Conservation (phyloP, 2,329 filamentous ascomycete species). For the Sclerotinia minor region DNA sequence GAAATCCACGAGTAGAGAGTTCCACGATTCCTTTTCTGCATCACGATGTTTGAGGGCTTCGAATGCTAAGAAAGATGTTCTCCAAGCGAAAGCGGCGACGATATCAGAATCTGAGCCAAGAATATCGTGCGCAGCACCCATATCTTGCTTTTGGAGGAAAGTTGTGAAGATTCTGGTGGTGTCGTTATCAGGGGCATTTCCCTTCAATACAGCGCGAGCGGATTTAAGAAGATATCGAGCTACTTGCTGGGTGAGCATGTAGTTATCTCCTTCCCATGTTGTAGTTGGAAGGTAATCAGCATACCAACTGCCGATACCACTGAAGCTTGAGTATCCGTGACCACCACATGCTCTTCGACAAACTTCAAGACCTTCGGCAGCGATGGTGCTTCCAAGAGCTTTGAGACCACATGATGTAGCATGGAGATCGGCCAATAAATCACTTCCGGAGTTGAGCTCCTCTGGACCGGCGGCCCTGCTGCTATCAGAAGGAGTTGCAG, state of each 20-base stretch:
- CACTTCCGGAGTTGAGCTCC: slow-evolving; percentile 64
- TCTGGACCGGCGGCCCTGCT: slow-evolving; percentile 65
- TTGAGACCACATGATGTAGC: slow-evolving; percentile 76
- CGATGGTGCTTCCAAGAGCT: slow-evolving; percentile 68
- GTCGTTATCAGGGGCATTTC: slow-evolving; percentile 65
- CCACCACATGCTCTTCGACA: slow-evolving; percentile 76
- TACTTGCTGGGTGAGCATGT: slow-evolving; percentile 80
- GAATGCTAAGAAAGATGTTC: slow-evolving; percentile 71
- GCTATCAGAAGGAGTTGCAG: slow-evolving; percentile 44
- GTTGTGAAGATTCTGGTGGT: slow-evolving; percentile 65
- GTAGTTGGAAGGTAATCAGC: slow-evolving; percentile 71
- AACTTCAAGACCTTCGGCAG: slow-evolving; percentile 72
- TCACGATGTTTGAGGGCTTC: slow-evolving; percentile 74
- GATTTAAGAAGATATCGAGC: slow-evolving; percentile 76
- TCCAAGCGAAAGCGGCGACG: slow-evolving; percentile 74
- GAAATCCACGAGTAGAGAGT: slow-evolving; percentile 75
- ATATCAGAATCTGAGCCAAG: slow-evolving; percentile 69
- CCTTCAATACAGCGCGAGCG: slow-evolving; percentile 66
- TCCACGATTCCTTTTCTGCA: slow-evolving; percentile 74
- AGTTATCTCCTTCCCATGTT: slow-evolving; percentile 67
- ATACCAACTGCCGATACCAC: slow-evolving; percentile 74
- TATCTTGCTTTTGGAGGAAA: slow-evolving; percentile 65
- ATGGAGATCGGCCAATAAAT: slow-evolving; percentile 71
- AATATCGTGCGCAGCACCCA: slow-evolving; percentile 73
- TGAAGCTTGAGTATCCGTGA: slow-evolving; percentile 74